phyloP scores from a whole-genome alignment of 768 basidiomycete species.

The Mycena belliarum region DNA sequence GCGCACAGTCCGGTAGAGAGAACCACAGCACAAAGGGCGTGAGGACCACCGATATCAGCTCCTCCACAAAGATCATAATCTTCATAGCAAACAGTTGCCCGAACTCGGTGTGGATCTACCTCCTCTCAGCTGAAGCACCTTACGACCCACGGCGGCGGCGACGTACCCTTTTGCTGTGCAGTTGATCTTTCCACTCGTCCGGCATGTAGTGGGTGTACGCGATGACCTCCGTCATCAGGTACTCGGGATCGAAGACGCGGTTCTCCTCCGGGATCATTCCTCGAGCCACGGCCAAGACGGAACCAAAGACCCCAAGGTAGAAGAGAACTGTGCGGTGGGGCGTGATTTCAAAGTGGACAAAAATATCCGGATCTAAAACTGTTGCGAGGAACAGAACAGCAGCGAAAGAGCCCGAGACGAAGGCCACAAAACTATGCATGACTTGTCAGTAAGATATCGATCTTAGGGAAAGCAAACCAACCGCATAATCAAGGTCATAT shows the following conservation, averaged over 20 bases:
- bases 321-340: conserved; percentile 91
- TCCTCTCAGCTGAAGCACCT: not conserved
- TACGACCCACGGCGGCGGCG: conserved; percentile 7
- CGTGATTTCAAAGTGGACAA: conserved; percentile 93
- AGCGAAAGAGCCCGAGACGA: conserved; percentile 94
- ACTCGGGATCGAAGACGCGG: conserved; percentile 89
- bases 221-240: conserved; percentile 90
- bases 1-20: conserved; percentile 86
- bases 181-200: conserved; percentile 81
- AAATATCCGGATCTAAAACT: conserved; percentile 89
- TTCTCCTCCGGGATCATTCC: conserved; percentile 98
- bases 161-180: conserved; percentile 84
- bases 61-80: conserved; percentile 81
- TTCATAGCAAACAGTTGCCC: conserved; percentile 95
- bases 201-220: conserved; percentile 97
- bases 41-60: conserved; percentile 86
- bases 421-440: conserved; percentile 87
- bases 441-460: not conserved
- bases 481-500: conserved; percentile 88
- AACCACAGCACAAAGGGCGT: conserved; percentile 95
- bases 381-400: conserved; percentile 93
- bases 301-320: conserved; percentile 87
- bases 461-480: conserved; percentile 37
- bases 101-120: conserved; percentile 86
- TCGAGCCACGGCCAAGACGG: conserved; percentile 83